Percentiles rank a stretch among this genome's conserved stretches.
Evolutionary conservation across 306 rosid genomes (phyloP).

Genomic region (Medicago arabica): DNA sequence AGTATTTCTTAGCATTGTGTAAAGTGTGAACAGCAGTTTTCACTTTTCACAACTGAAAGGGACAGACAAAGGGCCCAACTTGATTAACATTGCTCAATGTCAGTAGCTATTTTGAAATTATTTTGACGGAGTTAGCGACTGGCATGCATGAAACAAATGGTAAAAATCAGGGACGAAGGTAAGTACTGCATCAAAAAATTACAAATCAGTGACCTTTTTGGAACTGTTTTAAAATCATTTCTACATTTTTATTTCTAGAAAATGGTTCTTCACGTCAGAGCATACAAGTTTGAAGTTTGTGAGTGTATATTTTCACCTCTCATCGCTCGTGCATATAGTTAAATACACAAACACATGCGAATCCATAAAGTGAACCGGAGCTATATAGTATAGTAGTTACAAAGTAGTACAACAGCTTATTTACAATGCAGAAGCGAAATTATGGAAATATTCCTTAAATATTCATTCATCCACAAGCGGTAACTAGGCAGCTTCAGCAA

Average conservation of each 20-base stretch:
- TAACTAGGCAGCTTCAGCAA: constrained; percentile 70
- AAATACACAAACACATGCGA: constrained; percentile 13
- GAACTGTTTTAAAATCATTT: not conserved
- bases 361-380: constrained; percentile 20
- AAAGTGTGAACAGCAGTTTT: too few relatives aligned
- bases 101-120: too few relatives aligned
- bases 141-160: too few relatives aligned
- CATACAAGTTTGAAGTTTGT: not conserved
- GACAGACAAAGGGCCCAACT: too few relatives aligned
- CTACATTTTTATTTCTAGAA: not conserved
- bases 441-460: constrained; percentile 15
- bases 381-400: constrained; percentile 1
- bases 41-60: too few relatives aligned
- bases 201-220: not conserved
- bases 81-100: too few relatives aligned
- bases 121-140: too few relatives aligned
- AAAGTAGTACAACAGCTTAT: constrained; percentile 16
- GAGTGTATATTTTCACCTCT: too few relatives aligned
- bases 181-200: too few relatives aligned
- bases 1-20: too few relatives aligned
- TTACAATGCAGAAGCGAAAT: constrained; percentile 28
- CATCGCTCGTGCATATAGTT: not conserved
- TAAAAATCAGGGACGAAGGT: too few relatives aligned
- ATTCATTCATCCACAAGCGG: constrained; percentile 9
- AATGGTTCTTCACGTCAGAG: not conserved